A percentile compares a stretch with the other conserved stretches of the same genome.
phyloP scores from a whole-genome alignment of 768 basidiomycete species.

The Harrya chromipes region DNA sequence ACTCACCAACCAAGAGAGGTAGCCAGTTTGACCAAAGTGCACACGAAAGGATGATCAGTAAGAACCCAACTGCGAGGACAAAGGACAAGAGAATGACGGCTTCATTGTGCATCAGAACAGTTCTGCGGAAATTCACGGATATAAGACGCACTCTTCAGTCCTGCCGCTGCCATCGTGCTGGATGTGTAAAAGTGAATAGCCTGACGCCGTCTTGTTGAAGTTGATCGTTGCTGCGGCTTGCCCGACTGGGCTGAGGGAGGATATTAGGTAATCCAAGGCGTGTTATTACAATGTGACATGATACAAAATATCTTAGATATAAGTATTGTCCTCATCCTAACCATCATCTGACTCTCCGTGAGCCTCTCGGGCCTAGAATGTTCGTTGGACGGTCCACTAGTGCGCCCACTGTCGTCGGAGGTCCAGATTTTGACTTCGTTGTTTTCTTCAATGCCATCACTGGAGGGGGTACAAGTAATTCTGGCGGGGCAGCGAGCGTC shows the following conservation, averaged over 20 bases:
- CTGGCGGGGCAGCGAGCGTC: conserved; percentile 23
- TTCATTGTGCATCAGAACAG: conserved; percentile 30
- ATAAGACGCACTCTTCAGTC: conserved; percentile 58
- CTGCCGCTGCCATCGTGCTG: conserved; percentile 55
- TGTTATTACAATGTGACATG: neutral
- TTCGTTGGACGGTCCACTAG: conserved; percentile 34
- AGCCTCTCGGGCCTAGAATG: conserved; percentile 32
- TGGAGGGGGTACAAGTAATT: conserved; percentile 3
- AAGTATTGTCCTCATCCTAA: neutral
- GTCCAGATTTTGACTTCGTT: conserved; percentile 16
- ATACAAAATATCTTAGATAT: conserved; percentile 11
- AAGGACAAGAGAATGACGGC: conserved; percentile 97
- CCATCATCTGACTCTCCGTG: conserved; percentile 27
- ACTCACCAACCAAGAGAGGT: conserved; percentile 90
- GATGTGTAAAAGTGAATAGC: neutral
- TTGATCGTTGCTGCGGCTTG: conserved; percentile 4
- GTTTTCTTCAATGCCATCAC: conserved; percentile 21
- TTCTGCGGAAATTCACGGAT: neutral
- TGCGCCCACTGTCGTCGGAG: conserved; percentile 24
- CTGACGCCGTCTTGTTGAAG: neutral
- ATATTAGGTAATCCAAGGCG: conserved; percentile 24
- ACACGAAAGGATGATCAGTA: conserved; percentile 95
- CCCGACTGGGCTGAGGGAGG: neutral
- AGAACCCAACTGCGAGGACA: conserved; percentile 95
- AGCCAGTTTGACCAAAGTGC: conserved; percentile 97